Conservation (phyloP, 306 rosid species). For the Gillenia trifoliata region DNA sequence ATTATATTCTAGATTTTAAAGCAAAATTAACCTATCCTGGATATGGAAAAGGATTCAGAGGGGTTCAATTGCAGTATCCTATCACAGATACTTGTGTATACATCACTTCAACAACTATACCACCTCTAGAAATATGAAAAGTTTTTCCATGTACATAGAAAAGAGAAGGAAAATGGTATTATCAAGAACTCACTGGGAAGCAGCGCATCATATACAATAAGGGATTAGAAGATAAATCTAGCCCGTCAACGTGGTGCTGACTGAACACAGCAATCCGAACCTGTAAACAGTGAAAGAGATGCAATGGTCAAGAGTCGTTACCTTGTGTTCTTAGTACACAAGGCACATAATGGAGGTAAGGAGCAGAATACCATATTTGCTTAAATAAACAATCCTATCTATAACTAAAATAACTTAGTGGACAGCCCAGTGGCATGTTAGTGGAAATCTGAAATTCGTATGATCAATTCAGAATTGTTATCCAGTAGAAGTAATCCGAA, state of each 20-base stretch:
- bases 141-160: not conserved
- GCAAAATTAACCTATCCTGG: not conserved
- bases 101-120: not conserved
- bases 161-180: not conserved
- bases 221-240: slow-evolving; percentile 92
- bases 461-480: not conserved
- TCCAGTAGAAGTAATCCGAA: not conserved
- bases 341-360: slow-evolving; percentile 15
- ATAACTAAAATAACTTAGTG: not conserved
- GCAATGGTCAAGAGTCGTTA: not conserved
- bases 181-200: slow-evolving; percentile 74
- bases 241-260: slow-evolving; percentile 99
- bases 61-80: not conserved
- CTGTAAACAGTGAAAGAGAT: slow-evolving; percentile 36
- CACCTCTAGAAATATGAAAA: not conserved
- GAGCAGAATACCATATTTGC: not conserved
- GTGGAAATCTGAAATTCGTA: not conserved
- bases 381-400: not conserved
- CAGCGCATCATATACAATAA: slow-evolving; percentile 98
- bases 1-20: not conserved
- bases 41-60: not conserved
- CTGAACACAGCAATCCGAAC: slow-evolving; percentile 98
- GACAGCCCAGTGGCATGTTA: not conserved
- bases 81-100: not conserved
- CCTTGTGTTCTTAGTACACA: not conserved